Percentiles rank a stretch among this genome's conserved stretches.
phyloP scores from a whole-genome alignment of 2,329 filamentous ascomycete genomes.

The Fusarium sp. region DNA sequence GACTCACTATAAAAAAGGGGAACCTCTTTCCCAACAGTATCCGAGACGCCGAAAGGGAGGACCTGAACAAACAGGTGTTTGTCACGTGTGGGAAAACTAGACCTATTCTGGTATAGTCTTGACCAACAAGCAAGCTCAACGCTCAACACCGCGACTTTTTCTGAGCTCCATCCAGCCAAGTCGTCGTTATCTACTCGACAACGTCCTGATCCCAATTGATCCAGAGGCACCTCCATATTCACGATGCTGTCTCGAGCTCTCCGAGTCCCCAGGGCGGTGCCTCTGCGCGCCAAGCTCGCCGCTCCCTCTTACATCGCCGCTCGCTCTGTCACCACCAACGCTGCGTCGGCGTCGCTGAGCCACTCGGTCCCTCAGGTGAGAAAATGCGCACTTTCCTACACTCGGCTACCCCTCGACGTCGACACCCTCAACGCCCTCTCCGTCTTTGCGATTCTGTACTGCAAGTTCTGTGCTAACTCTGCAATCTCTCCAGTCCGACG shows the following conservation, averaged over 20 bases:
- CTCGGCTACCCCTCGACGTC: constrained; percentile 9
- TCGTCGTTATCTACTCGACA: constrained; percentile 46
- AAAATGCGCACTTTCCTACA: constrained; percentile 41
- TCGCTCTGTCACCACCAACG: constrained; percentile 91
- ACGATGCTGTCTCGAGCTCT: constrained; percentile 76
- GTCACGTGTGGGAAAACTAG: constrained; percentile 43
- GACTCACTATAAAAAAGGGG: background rate
- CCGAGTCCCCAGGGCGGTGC: constrained; percentile 66
- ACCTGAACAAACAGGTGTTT: constrained; percentile 54
- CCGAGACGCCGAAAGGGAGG: constrained; percentile 85
- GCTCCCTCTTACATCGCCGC: constrained; percentile 59
- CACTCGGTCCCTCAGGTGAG: constrained; percentile 67
- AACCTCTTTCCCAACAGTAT: background rate
- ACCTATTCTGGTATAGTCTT: constrained; percentile 43
- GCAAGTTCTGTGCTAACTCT: constrained; percentile 28
- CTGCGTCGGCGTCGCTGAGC: constrained; percentile 88
- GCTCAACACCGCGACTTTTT: constrained; percentile 56
- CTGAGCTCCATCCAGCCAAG: constrained; percentile 50
- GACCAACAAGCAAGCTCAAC: constrained; percentile 54
- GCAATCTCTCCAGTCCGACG: constrained; percentile 72
- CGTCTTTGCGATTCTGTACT: background rate
- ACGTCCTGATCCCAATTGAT: constrained; percentile 45
- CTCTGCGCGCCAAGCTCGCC: constrained; percentile 61
- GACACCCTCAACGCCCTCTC: background rate
- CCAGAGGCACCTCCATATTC: constrained; percentile 46